Evolutionary conservation across 2,329 filamentous ascomycete genomes (phyloP), one percentile per base, ranked within the genome.

Genomic region (Fusarium staphyleae): DNA sequence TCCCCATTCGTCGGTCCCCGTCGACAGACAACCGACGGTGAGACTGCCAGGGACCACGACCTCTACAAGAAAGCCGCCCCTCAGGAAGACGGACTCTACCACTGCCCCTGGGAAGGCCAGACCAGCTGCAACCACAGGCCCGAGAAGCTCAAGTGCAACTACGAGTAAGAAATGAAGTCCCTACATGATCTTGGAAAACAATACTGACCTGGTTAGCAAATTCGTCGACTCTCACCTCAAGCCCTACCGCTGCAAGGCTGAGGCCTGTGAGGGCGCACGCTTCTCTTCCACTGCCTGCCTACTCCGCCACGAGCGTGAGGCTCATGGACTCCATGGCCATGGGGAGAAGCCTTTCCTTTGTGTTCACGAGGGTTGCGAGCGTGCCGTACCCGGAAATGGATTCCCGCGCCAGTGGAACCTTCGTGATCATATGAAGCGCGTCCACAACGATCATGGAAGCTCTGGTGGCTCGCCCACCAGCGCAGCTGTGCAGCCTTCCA

Each of bases 111-210:
- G 81, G 87, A 89, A 72, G 88, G 86, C 66, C 81, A 87, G 55
- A 52, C 77, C 26, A 79, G 72, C 69, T 98, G 93, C 84, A 89
- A 85, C 74, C 93, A 97, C 85, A 90, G 90, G 77, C 86, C 93
- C 33, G 95, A 96, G 70, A 95, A 96, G 79, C 89, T 98, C 67
- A 97, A 97, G 85, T 97, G 93, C 87, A 96, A 96, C 78, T 98
- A 97, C 72, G 93, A 97, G 93, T 96, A 88, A 84, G 91, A 42
- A 30, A 9, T 78, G 18, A 16, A 18, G 12, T 3, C 16, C 3
- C 14, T 9, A 24, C 22, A 8, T 24, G 7, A 28, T 32, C 14
- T 15, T 35, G 46, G 30, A 49, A 4, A 11, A 13, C 42, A 13
- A 11, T 47, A 65, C 70, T 73, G 57, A 69, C 62, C 34, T 19